Conservation (phyloP, 352 stramenopile genomes). For the Globisporangium sylvaticum region DNA sequence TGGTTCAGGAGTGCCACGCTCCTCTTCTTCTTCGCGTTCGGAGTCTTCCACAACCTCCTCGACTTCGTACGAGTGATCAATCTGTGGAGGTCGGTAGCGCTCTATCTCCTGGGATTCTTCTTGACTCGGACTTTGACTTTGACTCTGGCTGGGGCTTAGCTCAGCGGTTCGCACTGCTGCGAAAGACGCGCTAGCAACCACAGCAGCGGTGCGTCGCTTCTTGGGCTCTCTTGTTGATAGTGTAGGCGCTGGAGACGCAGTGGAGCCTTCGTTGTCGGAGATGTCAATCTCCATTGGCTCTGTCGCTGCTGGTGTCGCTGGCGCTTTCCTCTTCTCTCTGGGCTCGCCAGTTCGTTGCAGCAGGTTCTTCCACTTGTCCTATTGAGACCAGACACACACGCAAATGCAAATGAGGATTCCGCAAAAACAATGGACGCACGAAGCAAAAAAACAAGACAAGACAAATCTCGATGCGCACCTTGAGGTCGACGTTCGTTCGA, state of each 20-base stretch:
- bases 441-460: not conserved
- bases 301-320: not conserved
- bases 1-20: not conserved
- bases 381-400: not conserved
- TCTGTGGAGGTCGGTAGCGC: not conserved
- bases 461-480: constrained; percentile 23
- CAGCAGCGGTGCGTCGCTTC: constrained; percentile 2
- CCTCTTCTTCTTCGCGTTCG: not conserved
- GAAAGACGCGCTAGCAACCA: constrained; percentile 6
- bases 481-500: constrained; percentile 63
- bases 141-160: constrained; percentile 3
- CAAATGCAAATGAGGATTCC: not conserved
- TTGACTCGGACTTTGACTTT: not conserved
- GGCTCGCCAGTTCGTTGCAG: constrained; percentile 9
- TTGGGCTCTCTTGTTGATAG: not conserved
- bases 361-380: constrained; percentile 54
- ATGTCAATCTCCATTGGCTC: not conserved
- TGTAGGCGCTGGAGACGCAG: not conserved
- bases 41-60: not conserved
- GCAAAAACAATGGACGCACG: not conserved
- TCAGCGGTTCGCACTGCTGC: constrained; percentile 6
- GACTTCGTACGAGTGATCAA: constrained; percentile 6
- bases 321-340: not conserved
- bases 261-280: not conserved
- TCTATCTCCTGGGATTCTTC: not conserved